These are phyloP conservation scores for Paramecium octaurelia DNA, from an alignment of 73 alveolate species.

Conservation along the genomic window DNA sequence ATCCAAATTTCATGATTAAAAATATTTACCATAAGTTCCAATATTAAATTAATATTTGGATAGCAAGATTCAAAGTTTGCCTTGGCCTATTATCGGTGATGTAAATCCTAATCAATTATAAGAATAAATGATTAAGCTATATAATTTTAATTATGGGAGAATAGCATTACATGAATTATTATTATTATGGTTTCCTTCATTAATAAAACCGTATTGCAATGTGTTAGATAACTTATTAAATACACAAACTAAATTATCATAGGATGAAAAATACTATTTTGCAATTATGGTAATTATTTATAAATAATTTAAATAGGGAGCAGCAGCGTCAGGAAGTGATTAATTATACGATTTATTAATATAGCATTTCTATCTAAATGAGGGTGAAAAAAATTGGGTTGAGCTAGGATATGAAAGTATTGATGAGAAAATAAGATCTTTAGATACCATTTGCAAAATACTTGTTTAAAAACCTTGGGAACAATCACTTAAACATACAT, in stretches of 20 bases:
- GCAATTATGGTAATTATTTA: background rate
- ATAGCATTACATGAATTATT: conserved; percentile 25
- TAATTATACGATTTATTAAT: background rate
- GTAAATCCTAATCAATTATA: background rate
- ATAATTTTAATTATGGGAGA: conserved; percentile 27
- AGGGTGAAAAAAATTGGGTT: background rate
- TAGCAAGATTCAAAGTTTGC: background rate
- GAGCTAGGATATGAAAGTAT: background rate
- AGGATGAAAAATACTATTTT: background rate
- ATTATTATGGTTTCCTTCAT: conserved; percentile 4
- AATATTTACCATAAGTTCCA: background rate
- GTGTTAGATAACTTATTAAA: background rate
- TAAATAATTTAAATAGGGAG: background rate
- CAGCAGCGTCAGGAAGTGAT: conserved; percentile 26
- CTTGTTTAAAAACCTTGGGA: conserved; percentile 1
- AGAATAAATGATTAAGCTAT: background rate
- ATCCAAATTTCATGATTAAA: background rate
- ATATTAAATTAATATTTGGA: background rate
- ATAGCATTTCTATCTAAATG: background rate
- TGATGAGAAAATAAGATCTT: background rate
- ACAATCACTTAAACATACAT: background rate
- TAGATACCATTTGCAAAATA: background rate
- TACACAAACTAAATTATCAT: background rate
- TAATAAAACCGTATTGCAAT: background rate
- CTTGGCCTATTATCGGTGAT: conserved; percentile 2